Base-by-base conservation (phyloP, 805 yeast genomes). In the Metschnikowia proteae region DNA sequence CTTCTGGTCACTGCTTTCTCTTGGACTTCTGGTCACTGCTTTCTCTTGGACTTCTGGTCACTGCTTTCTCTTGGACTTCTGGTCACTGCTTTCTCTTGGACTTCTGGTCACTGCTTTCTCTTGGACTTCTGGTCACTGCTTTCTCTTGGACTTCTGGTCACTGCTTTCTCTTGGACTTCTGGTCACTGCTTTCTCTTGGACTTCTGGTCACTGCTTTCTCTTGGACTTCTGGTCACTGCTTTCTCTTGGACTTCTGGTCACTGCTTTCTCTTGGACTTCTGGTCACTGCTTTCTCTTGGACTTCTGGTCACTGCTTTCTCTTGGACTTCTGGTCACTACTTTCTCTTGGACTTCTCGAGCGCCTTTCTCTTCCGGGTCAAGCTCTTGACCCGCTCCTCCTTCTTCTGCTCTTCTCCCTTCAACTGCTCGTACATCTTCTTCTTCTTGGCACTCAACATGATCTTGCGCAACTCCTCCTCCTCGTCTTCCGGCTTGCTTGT, bases 391-490 rank as follows among this genome's bases (percentile, higher is more conserved):
- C 92, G 83, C 45, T 78, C 78, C 62, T 87, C 89, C 73, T 88
- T 86, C 80, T 88, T 82, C 51, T 84, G 83, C 60, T 87, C 81
- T 50, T 96, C 92, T 66, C 88, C 84, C 73, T 89, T 94, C 96
- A 92, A 88, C 83, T 87, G 87, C 75, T 86, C 86, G 78, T 94
- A 94, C 57, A 91, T 76, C 68, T 88, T 88, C 77, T 90, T 87
- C 74, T 92, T 96, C 71, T 92, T 94, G 75, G 90, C 90, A 60
- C 92, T 80, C 99, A 94, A 92, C 99, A 94, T 92, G 63, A 90
- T 88, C 84, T 83, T 83, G 76, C 88, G 88, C 74, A 92, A 81
- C 57, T 91, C 94, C 73, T 88, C 88, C 67, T 90, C 97, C 73
- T 86, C 91, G 26, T 56, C 59, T 22, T 45, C 58, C 54, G 22